These are phyloP conservation scores for Halophytophthora batemanensis DNA, from an alignment of 352 stramenopile genomes.

Conservation along the genomic window DNA sequence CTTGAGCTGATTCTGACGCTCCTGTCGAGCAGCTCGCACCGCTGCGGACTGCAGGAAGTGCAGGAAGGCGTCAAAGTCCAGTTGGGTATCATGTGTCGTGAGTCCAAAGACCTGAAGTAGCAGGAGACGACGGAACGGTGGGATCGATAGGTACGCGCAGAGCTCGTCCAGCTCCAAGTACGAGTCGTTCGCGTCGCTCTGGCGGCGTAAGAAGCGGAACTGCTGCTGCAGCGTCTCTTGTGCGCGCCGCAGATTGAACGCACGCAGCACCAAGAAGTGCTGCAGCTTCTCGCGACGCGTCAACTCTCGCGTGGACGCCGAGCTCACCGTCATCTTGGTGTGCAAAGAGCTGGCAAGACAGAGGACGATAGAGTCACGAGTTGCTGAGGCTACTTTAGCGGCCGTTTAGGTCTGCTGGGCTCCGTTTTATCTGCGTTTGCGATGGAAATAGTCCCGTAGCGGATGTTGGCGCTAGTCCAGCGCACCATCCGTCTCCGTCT, in stretches of 20 bases:
- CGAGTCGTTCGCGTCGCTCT: slow-evolving; percentile 12
- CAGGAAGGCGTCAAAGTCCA: slow-evolving; percentile 63
- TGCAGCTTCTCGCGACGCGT: slow-evolving; percentile 65
- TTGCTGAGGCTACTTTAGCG: too few relatives aligned
- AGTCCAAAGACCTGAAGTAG: slow-evolving; percentile 58
- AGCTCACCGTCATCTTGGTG: too few relatives aligned
- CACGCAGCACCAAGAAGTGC: slow-evolving; percentile 76
- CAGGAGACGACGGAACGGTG: slow-evolving; percentile 53
- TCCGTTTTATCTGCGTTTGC: too few relatives aligned
- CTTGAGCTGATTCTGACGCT: slow-evolving; percentile 24
- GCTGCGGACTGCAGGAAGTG: slow-evolving; percentile 62
- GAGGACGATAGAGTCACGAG: too few relatives aligned
- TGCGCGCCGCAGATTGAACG: slow-evolving; percentile 70
- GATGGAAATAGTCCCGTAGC: too few relatives aligned
- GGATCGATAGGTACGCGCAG: slow-evolving; percentile 70
- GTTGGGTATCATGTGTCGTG: slow-evolving; percentile 19
- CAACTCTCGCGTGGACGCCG: slow-evolving; percentile 7
- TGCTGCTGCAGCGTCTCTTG: slow-evolving; percentile 65
- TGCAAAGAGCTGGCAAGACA: too few relatives aligned
- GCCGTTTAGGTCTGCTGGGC: too few relatives aligned
- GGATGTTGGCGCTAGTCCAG: not conserved
- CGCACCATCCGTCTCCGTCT: not conserved
- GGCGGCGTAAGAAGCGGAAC: slow-evolving; percentile 51
- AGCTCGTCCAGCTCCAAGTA: slow-evolving; percentile 59
- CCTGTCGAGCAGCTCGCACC: slow-evolving; percentile 42